A percentile compares a stretch with the other conserved stretches of the same genome.
These are phyloP conservation scores for Chalciporus sp. DNA, from an alignment of 1,284 basidiomycete species.

Conservation along the genomic window DNA sequence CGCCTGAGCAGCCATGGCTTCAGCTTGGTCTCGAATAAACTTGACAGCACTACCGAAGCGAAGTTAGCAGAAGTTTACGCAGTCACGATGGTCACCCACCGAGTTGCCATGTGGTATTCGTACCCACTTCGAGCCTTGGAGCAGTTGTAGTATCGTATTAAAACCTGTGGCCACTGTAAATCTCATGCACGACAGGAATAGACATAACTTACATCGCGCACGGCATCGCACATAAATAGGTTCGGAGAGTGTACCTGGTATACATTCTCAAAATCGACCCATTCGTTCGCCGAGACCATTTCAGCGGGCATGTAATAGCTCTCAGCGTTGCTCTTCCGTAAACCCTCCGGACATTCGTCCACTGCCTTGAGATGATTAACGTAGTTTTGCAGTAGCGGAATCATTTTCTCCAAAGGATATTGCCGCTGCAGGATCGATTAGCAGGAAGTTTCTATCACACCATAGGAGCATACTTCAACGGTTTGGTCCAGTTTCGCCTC, in stretches of 20 bases:
- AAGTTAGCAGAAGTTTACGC: slow-evolving; percentile 8
- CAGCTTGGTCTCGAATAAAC: slow-evolving; percentile 82
- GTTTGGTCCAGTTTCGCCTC: slow-evolving; percentile 13
- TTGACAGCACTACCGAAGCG: slow-evolving; percentile 65
- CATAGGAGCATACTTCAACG: slow-evolving; percentile 19
- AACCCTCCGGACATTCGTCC: slow-evolving; percentile 42
- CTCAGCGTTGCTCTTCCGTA: slow-evolving; percentile 33
- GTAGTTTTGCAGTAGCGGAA: slow-evolving; percentile 62
- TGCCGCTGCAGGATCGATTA: slow-evolving; percentile 26
- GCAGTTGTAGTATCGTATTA: slow-evolving; percentile 91
- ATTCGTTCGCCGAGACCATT: slow-evolving; percentile 68
- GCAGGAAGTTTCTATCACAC: background rate
- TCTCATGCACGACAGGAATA: background rate
- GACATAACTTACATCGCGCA: slow-evolving; percentile 65
- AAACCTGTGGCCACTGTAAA: slow-evolving; percentile 50
- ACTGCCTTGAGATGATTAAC: slow-evolving; percentile 54
- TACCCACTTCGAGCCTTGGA: slow-evolving; percentile 75
- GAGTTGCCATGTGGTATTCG: slow-evolving; percentile 87
- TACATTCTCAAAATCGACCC: slow-evolving; percentile 87
- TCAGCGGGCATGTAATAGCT: slow-evolving; percentile 70
- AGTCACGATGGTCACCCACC: slow-evolving; percentile 48
- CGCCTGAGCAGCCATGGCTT: slow-evolving; percentile 42
- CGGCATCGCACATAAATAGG: slow-evolving; percentile 78
- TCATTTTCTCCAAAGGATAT: slow-evolving; percentile 51
- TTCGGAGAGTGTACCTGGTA: slow-evolving; percentile 90